Conservation (phyloP, 2,329 filamentous ascomycete genomes). For the Aspergillus sp. region DNA sequence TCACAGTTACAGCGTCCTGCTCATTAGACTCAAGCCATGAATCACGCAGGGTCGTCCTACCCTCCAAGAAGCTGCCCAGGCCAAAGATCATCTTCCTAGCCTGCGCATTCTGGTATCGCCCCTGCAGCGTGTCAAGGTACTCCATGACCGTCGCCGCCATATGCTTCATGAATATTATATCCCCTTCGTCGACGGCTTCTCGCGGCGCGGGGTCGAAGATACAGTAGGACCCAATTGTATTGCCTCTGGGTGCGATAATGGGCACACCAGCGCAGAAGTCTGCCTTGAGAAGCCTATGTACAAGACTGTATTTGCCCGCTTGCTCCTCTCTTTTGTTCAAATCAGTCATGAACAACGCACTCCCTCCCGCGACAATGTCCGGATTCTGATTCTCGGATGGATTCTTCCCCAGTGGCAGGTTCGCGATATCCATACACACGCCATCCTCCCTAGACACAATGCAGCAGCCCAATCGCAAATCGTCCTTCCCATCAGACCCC, state of each 20-base stretch:
- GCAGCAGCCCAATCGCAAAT: too few relatives aligned
- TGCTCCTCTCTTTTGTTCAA: neutral
- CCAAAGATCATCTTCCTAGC: slow-evolving; percentile 24
- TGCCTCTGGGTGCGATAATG: neutral
- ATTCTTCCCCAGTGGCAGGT: too few relatives aligned
- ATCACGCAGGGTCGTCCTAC: slow-evolving; percentile 15
- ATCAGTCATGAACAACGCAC: neutral
- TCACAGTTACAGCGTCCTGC: too few relatives aligned
- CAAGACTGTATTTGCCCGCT: neutral
- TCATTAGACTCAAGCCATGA: too few relatives aligned
- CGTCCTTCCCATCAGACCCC: too few relatives aligned
- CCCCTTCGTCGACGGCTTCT: neutral
- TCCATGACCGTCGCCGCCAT: slow-evolving; percentile 23
- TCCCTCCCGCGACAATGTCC: neutral
- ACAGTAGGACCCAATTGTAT: neutral
- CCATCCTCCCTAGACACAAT: too few relatives aligned
- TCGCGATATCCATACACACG: too few relatives aligned
- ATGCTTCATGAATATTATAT: slow-evolving; percentile 14
- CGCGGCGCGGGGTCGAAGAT: neutral
- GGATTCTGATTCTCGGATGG: too few relatives aligned
- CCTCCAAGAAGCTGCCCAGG: slow-evolving; percentile 21
- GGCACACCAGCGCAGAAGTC: neutral
- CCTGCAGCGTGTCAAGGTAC: slow-evolving; percentile 19
- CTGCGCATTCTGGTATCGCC: slow-evolving; percentile 22
- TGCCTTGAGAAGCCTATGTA: neutral